phyloP scores from a whole-genome alignment of 208 protist genomes.

The Leishmania gerbilli region DNA sequence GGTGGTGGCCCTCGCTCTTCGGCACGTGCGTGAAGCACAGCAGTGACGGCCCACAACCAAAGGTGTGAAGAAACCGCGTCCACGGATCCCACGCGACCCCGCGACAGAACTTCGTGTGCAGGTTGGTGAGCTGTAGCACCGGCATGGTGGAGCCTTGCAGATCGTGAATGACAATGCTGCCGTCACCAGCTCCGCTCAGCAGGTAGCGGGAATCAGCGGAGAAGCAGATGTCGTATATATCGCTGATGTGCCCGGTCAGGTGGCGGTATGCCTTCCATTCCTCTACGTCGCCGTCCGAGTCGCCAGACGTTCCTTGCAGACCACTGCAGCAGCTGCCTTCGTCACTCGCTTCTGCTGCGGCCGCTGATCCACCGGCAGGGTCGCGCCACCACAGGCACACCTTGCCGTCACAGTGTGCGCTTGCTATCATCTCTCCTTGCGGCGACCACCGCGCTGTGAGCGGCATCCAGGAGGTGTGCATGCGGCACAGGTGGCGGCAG shows the following conservation, averaged over 20 bases:
- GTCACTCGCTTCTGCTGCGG: neutral
- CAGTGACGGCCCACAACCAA: slow-evolving; percentile 72
- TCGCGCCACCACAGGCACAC: slow-evolving; percentile 87
- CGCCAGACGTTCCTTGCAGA: neutral
- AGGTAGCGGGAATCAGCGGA: slow-evolving; percentile 84
- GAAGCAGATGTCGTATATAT: slow-evolving; percentile 88
- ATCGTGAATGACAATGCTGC: slow-evolving; percentile 84
- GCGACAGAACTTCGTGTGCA: slow-evolving; percentile 82
- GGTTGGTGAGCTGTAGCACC: slow-evolving; percentile 65
- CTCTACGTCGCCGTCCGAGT: slow-evolving; percentile 35
- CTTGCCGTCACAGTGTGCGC: slow-evolving; percentile 83
- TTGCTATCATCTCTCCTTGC: slow-evolving; percentile 77
- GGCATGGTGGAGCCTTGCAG: slow-evolving; percentile 68
- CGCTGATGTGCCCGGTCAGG: slow-evolving; percentile 81
- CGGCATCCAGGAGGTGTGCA: slow-evolving; percentile 78
- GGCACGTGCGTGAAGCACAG: slow-evolving; percentile 67
- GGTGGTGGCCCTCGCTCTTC: slow-evolving; percentile 18
- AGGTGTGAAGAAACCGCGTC: slow-evolving; percentile 64
- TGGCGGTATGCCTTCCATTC: slow-evolving; percentile 89
- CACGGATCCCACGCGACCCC: slow-evolving; percentile 90
- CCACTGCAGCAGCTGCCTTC: neutral
- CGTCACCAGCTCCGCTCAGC: slow-evolving; percentile 72
- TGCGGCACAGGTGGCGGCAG: slow-evolving; percentile 56
- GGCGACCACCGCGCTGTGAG: slow-evolving; percentile 86
- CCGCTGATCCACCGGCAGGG: slow-evolving; percentile 15